Evolutionary conservation across 768 basidiomycete species (phyloP), one percentile per base, ranked within the genome.

Genomic region (Leccinum obscurum): DNA sequence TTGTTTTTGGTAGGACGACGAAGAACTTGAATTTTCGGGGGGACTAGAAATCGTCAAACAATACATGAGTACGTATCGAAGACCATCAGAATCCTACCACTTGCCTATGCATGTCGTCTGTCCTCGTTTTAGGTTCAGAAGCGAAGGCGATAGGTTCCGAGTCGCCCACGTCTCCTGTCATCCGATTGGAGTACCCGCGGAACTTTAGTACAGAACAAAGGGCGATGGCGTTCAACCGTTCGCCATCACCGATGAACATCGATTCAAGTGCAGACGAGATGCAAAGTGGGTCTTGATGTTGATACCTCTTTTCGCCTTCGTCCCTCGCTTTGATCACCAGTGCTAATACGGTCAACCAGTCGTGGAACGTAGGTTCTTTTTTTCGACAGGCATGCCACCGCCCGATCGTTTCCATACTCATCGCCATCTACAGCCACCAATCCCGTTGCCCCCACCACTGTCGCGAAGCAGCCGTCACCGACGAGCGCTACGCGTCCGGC

Each of bases 171-270:
- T 34, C 60, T 48, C 49, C 14, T 60, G 57, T 55, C 63, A 62
- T 30, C 39, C 7, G 60, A 58, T 67, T 67, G 65, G 69, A 69
- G 59, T 48, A 1, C n/a, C 49, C 65, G 70, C 70, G 65, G 65
- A 63, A 62, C 52, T 60, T 71, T 22, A 30, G 28, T 30, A 2
- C 51, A 48, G 35, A 53, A 56, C 56, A 63, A 61, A 57, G 28
- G 37, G 49, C 65, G 41, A 55, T 58, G 15, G 13, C n/a, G 22
- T 44, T 52, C 28, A 32, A 54, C 26, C 65, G 62, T 10, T 61
- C 66, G 4, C 61, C 63, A 37, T 70, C 70, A 22, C 64, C 68
- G 1, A 71, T 70, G 69, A 66, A 70, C 7, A 24, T 68, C 39
- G 68, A 72, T 57, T 50, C 39, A 4, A n/a, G 15, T 24, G 1